These are phyloP conservation scores for Hyphopichia buzzinii DNA, from an alignment of 1,139 yeast genomes.

Conservation along the genomic window DNA sequence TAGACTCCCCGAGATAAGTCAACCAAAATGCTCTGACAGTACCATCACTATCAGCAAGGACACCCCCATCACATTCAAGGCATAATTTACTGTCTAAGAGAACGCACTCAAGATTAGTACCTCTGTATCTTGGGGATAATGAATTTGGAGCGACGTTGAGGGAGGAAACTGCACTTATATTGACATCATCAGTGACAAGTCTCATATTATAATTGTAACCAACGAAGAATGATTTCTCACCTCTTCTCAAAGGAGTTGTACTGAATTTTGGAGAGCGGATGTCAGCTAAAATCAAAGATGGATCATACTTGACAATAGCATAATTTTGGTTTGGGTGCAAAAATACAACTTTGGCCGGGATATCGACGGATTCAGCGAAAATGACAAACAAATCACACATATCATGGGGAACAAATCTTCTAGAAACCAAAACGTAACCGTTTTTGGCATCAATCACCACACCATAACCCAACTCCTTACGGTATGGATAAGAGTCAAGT, in stretches of 20 bases:
- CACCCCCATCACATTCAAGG: conserved; percentile 77
- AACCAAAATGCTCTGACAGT: conserved; percentile 82
- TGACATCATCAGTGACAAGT: conserved; percentile 71
- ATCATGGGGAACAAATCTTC: conserved; percentile 82
- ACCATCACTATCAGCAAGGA: conserved; percentile 76
- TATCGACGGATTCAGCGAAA: conserved; percentile 80
- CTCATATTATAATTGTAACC: conserved; percentile 77
- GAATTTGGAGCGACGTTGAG: conserved; percentile 70
- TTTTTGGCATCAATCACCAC: conserved; percentile 74
- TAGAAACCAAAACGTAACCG: conserved; percentile 78
- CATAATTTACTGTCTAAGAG: conserved; percentile 72
- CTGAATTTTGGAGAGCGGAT: conserved; percentile 63
- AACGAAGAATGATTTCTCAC: conserved; percentile 71
- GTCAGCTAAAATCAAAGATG: conserved; percentile 48
- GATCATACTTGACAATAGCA: conserved; percentile 82
- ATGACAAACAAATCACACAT: conserved; percentile 75
- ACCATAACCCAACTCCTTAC: conserved; percentile 68
- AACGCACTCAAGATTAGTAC: conserved; percentile 77
- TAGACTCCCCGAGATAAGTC: conserved; percentile 70
- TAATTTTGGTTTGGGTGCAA: conserved; percentile 88
- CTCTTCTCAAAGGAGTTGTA: conserved; percentile 60
- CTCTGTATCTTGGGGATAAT: conserved; percentile 77
- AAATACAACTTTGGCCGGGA: conserved; percentile 79
- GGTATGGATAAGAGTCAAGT: conserved; percentile 69
- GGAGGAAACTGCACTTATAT: conserved; percentile 73